Conservation (phyloP, 495 filamentous ascomycete genomes). For the Xylaria nigripes region DNA sequence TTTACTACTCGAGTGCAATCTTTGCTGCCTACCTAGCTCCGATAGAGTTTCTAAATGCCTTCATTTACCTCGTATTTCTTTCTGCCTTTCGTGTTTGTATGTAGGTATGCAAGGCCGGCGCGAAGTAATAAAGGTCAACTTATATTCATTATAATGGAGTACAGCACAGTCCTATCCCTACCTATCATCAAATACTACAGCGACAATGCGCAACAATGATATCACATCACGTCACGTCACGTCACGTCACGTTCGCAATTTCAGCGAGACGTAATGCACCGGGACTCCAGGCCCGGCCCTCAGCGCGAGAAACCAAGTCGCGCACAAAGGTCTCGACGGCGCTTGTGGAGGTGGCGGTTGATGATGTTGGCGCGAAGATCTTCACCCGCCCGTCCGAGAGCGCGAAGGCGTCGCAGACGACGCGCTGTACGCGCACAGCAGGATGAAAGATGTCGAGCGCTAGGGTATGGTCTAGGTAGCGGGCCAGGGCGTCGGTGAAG, state of each 20-base stretch:
- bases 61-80: too few relatives aligned
- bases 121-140: too few relatives aligned
- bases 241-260: background rate
- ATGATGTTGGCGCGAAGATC: slow-evolving; percentile 23
- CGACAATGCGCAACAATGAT: too few relatives aligned
- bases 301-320: slow-evolving; percentile 11
- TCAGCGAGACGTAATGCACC: background rate
- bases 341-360: background rate
- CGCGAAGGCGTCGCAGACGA: slow-evolving; percentile 40
- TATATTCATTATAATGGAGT: too few relatives aligned
- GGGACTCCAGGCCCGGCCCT: slow-evolving; percentile 12
- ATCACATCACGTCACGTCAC: background rate
- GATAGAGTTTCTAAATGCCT: too few relatives aligned
- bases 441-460: slow-evolving; percentile 40
- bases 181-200: too few relatives aligned
- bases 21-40: too few relatives aligned
- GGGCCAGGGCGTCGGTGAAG: slow-evolving; percentile 36
- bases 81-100: too few relatives aligned
- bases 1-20: too few relatives aligned
- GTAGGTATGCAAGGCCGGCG: too few relatives aligned
- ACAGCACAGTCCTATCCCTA: too few relatives aligned
- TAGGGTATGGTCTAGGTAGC: slow-evolving; percentile 33
- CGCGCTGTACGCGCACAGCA: slow-evolving; percentile 32
- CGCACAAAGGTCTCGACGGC: slow-evolving; percentile 16
- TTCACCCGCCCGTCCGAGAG: slow-evolving; percentile 38